phyloP scores from a whole-genome alignment of 2,329 filamentous ascomycete genomes.

The Didymella exigua region DNA sequence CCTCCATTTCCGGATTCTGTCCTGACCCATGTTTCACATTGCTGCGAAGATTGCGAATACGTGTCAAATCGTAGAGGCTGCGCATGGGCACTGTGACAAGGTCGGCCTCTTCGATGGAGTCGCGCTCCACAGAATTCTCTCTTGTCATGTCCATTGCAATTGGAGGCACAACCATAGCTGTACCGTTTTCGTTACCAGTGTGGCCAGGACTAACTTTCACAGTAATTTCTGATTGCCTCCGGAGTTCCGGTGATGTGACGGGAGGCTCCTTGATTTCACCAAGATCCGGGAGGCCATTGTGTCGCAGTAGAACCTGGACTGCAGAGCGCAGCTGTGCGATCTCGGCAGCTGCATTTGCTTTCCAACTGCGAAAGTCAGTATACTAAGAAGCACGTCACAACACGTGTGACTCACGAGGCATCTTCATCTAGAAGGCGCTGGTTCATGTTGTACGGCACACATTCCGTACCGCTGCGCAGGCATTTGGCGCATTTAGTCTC shows the following conservation, averaged over 20 bases:
- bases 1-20: slow-evolving; percentile 34
- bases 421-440: slow-evolving; percentile 44
- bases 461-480: slow-evolving; percentile 69
- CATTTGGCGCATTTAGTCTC: slow-evolving; percentile 44
- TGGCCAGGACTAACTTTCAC: slow-evolving; percentile 32
- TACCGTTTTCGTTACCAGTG: slow-evolving; percentile 32
- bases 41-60: slow-evolving; percentile 42
- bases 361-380: slow-evolving; percentile 31
- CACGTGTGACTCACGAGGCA: slow-evolving; percentile 31
- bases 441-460: slow-evolving; percentile 67
- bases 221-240: slow-evolving; percentile 12
- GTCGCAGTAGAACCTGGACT: slow-evolving; percentile 35
- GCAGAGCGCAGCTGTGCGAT: slow-evolving; percentile 35
- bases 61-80: slow-evolving; percentile 42
- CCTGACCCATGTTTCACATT: slow-evolving; percentile 32
- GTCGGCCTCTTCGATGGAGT: slow-evolving; percentile 34
- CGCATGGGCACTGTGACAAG: slow-evolving; percentile 43
- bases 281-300: slow-evolving; percentile 36
- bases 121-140: slow-evolving; percentile 40
- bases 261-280: slow-evolving; percentile 18
- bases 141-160: slow-evolving; percentile 47
- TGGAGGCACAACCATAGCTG: slow-evolving; percentile 33
- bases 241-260: slow-evolving; percentile 19
- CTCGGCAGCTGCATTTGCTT: slow-evolving; percentile 37
- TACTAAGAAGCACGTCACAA: background rate